Evolutionary conservation across 2,329 filamentous ascomycete species (phyloP).

Genomic region (Penicillium glabrum): DNA sequence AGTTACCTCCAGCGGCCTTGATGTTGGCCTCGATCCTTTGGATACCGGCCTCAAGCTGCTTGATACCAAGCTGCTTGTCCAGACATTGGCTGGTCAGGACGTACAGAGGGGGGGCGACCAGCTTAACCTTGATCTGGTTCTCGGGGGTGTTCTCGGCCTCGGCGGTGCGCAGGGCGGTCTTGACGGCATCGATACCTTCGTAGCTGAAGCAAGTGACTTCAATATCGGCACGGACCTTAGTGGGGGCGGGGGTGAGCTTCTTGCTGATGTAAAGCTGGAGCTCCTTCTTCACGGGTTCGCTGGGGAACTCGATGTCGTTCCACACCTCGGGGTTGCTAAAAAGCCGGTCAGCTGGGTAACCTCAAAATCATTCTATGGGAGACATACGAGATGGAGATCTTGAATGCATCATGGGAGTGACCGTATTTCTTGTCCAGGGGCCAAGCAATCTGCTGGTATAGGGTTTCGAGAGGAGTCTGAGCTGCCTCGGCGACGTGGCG

Average conservation of each 20-base stretch:
- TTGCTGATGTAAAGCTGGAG: conserved; percentile 95
- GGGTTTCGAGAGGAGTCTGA: conserved; percentile 83
- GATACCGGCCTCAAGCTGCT: conserved; percentile 83
- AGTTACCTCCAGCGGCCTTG: conserved; percentile 71
- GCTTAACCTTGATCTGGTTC: conserved; percentile 94
- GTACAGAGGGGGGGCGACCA: conserved; percentile 96
- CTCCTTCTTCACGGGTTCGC: conserved; percentile 80
- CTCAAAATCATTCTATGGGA: not conserved
- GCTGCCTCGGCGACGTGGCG: conserved; percentile 98
- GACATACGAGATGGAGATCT: conserved; percentile 90
- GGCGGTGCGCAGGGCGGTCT: conserved; percentile 84
- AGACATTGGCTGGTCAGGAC: conserved; percentile 93
- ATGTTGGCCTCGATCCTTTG: conserved; percentile 82
- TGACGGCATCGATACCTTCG: conserved; percentile 97
- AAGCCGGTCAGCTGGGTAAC: conserved; percentile 6
- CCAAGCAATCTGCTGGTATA: conserved; percentile 96
- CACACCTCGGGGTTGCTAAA: conserved; percentile 88
- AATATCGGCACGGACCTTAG: conserved; percentile 96
- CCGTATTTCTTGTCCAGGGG: conserved; percentile 97
- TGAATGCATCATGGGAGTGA: conserved; percentile 96
- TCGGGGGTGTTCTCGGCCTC: conserved; percentile 91
- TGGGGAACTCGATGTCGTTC: conserved; percentile 89
- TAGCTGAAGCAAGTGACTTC: conserved; percentile 95
- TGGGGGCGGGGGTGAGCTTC: conserved; percentile 95
- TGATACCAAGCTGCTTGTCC: conserved; percentile 86